Evolutionary conservation across 139 green algal species (phyloP), one percentile per base, ranked within the genome.

Genomic region (Pleodorina starrii): DNA sequence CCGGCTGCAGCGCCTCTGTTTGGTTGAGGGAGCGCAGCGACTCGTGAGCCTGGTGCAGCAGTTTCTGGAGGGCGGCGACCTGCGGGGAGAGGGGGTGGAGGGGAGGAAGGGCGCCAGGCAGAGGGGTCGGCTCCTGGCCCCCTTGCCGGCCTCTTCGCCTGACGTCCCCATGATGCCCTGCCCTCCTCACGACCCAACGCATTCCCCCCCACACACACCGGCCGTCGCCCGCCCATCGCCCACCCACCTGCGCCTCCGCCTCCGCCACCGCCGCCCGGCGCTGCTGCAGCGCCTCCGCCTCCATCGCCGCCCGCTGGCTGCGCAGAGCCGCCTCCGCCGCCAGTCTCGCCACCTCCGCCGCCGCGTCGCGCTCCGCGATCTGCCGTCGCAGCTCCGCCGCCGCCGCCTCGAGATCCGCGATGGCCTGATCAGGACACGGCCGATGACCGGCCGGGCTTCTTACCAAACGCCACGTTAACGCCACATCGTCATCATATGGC

Each of bases 21-120:
- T 87, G 81, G 42, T 87, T 46, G 17, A 87, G 81, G 14, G 81
- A 77, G 81, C 29, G n/a, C 60, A 87, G 81, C 19, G 10, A 29
- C 6, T 44, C 81, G n/a, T 74, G 60, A 5, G 81, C 81, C 43
- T 77, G 38, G 0, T 66, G 36, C 42, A 87, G 21, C 81, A 42
- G 60, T 23, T 40, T 2, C 43, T 63, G 43, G 14, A 86, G 29
- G 23, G 59, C 27, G n/a, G 40, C 36, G 14, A 74, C 40, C 79
- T 86, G 40, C 10, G 72, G 19, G 35, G 40, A 25, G n/a, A 25
- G 66, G 32, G 32, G 32, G 66, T 44, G n/a, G 66, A 43, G 66
- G 66, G 66, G 35, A 25, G 54, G 9, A 66, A n/a, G n/a, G n/a
- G n/a, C n/a, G n/a, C n/a, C n/a, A n/a, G n/a, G n/a, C n/a, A n/a